Conservation (phyloP, 164 flowering plant species). For the Liquidambar formosana region DNA sequence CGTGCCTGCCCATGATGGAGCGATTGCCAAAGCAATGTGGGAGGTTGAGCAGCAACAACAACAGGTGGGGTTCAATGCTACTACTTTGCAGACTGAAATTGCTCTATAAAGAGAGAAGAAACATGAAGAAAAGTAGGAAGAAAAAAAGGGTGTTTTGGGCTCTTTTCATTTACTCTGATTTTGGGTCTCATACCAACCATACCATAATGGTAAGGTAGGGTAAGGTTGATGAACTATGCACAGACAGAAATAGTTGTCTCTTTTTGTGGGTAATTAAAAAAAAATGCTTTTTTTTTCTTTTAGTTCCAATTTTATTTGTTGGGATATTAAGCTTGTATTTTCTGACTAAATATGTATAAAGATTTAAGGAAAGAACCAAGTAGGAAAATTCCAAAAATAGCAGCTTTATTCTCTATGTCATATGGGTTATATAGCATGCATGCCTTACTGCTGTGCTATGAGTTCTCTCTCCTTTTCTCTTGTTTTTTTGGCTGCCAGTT, state of each 20-base stretch:
- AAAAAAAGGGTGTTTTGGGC: conserved; percentile 12
- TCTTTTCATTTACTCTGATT: not conserved
- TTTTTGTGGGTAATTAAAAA: not conserved
- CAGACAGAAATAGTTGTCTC: not conserved
- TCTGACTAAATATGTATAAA: not conserved
- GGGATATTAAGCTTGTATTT: not conserved
- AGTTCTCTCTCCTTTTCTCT: not conserved
- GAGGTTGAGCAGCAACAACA: conserved; percentile 36
- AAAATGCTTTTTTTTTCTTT: not conserved
- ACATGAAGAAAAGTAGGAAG: not conserved
- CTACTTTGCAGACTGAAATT: conserved; percentile 33
- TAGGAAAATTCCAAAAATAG: conserved; percentile 22
- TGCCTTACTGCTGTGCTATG: not conserved
- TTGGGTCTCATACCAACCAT: conserved; percentile 13
- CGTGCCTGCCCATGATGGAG: conserved; percentile 45
- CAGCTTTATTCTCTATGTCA: conserved; percentile 20
- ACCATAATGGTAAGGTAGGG: conserved; percentile 8
- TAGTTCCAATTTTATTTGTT: not conserved
- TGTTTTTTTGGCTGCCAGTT: conserved; percentile 4
- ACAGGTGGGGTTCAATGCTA: conserved; percentile 30
- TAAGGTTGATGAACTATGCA: conserved; percentile 1
- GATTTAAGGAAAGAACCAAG: conserved; percentile 13
- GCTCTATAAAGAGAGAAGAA: conserved; percentile 22
- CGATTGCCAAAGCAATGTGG: conserved; percentile 33
- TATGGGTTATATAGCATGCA: conserved; percentile 9